Base-by-base conservation (phyloP, 108 stramenopile genomes). In the Stephanodiscus minutulus region DNA sequence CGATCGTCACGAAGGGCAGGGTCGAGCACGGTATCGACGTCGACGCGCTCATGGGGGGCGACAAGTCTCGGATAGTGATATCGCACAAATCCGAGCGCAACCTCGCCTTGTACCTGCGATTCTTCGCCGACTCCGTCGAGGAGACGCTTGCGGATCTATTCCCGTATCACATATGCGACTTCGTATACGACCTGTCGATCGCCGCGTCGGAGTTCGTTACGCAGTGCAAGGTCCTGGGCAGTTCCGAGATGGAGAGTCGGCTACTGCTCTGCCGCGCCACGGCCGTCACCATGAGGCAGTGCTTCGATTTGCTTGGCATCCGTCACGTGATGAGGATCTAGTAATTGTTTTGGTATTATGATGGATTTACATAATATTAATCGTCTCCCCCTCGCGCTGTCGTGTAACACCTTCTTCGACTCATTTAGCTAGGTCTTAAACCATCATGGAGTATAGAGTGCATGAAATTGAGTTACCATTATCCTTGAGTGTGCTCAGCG, bases 141-240 rank as follows among this genome's bases (percentile, higher is more conserved):
- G 81, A 76, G 39, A 91, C 91, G 5, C 59, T 96, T 61, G 79
- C 84, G 4, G 95, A 98, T 70, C 79, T 99, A 48, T 79, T 77
- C 44, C 98, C 99, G 6, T 96, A 97, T 79, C 92, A 96, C 65
- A 84, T 99, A 58, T 98, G 98, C 63, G 95, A 97, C 36, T 99
- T 94, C 76, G 76, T 99, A 28, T 98, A 99, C 85, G 86, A 85
- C 18, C 58, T 98, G 60, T 83, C 97, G 52, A 93, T 83, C 64
- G 91, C 89, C 9, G 91, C 89, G 22, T 94, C 97, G 10, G 95
- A 97, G 53, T 99, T 99, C 86, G 94, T 97, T 20, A 97, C 96
- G 11, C 82, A 98, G 70, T 98, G 98, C 86, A 83, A 87, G 59
- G 95, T 98, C n/a, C 67, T 96, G 70, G 92, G 88, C 46, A 86